Evolutionary conservation across 495 filamentous ascomycete genomes (phyloP).

Genomic region (Tricharina praecox): DNA sequence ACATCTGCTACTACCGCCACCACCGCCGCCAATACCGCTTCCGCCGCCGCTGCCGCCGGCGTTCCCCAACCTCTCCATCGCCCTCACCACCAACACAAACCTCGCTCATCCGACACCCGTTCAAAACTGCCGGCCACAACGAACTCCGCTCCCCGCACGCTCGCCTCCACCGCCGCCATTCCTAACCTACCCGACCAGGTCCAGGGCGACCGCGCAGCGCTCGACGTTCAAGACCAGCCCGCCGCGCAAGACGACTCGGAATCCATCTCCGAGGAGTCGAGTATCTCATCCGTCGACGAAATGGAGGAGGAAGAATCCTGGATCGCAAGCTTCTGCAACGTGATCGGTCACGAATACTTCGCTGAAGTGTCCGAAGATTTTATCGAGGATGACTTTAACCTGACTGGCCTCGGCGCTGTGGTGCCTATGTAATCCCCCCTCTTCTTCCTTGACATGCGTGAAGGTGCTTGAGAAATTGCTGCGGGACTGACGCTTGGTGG

Average conservation of each 20-base stretch:
- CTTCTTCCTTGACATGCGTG: neutral
- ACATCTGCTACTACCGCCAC: neutral
- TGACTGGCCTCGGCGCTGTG: slow-evolving; percentile 84
- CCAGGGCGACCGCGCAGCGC: neutral
- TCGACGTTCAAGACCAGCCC: neutral
- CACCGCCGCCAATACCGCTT: neutral
- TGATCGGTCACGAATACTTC: slow-evolving; percentile 95
- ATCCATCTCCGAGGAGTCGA: slow-evolving; percentile 7
- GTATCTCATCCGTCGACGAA: slow-evolving; percentile 4
- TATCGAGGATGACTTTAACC: slow-evolving; percentile 98
- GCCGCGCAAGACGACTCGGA: slow-evolving; percentile 5
- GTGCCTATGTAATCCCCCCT: slow-evolving; percentile 53
- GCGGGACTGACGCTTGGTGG: neutral
- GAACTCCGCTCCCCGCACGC: neutral
- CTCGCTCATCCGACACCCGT: no score
- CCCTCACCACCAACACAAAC: slow-evolving; percentile 1
- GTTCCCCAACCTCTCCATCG: neutral
- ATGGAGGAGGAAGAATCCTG: slow-evolving; percentile 36
- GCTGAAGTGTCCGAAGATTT: slow-evolving; percentile 97
- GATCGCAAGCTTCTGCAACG: slow-evolving; percentile 91
- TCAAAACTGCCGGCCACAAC: no score
- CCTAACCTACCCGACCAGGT: neutral
- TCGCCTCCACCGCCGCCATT: neutral
- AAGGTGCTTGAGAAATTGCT: neutral
- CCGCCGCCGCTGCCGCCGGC: slow-evolving; percentile 1